A percentile compares a stretch with the other conserved stretches of the same genome.
These are phyloP conservation scores for Inga laurina DNA, from an alignment of 306 rosid genomes.

Conservation along the genomic window DNA sequence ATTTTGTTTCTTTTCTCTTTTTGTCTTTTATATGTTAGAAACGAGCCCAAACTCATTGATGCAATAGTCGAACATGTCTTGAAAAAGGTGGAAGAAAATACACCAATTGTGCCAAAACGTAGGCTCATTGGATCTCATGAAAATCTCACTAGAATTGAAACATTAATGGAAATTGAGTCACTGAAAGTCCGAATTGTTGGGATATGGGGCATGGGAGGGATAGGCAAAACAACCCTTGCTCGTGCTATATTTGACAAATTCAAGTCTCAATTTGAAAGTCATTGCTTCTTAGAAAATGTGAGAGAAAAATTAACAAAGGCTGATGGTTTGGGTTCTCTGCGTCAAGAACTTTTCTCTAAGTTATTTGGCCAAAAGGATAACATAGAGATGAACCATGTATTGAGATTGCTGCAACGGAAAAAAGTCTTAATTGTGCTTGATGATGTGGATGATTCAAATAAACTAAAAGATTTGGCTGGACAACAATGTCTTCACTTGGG, in stretches of 20 bases:
- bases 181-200: no score
- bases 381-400: background rate
- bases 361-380: no score
- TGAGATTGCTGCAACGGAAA: background rate
- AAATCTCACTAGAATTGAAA: background rate
- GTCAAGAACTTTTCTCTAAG: no score
- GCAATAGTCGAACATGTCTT: background rate
- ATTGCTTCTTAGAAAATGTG: no score
- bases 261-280: no score
- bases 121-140: background rate
- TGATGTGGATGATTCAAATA: no score
- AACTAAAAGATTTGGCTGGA: no score
- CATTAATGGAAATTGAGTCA: background rate
- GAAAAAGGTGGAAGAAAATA: background rate
- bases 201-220: background rate
- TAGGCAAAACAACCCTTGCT: background rate
- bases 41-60: background rate
- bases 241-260: background rate
- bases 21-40: background rate
- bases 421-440: no score
- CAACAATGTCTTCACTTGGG: no score
- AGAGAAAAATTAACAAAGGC: no score
- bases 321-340: background rate
- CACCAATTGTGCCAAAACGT: background rate
- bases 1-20: background rate